Base-by-base conservation (phyloP, 768 basidiomycete species). In the Macrocybe gigantea region DNA sequence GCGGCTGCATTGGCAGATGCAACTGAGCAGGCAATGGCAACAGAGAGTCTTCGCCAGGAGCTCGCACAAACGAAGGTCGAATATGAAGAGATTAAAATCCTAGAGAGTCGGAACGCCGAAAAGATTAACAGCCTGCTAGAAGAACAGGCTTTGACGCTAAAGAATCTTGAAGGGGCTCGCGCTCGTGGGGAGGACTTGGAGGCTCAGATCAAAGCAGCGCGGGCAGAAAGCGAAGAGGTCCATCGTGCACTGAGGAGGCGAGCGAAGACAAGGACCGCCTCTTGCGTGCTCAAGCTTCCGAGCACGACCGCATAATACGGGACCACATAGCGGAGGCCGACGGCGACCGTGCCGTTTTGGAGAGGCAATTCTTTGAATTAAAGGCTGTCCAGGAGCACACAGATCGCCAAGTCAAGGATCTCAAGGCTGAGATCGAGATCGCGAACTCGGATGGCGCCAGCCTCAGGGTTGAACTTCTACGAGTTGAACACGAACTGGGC, bases 311-410 rank as follows among this genome's bases (percentile, higher is more conserved):
- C 14, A 71, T 75, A 42, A 80, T 96, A 52, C 79, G 91, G 1
- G 93, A 96, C 61, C 88, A 93, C 56, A 85, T 88, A 47, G 88
- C 88, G 2, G 94, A 98, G 64, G 89, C 93, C 10, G 92, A 96
- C 58, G 89, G 93, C 1, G 93, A 97, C 62, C 80, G 92, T 6
- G 93, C 93, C 0, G 91, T 95, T 10, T 71, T 96, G 40, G 93
- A 96, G 65, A 83, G 93, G 43, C 88, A 93, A 62, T 84, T 88
- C 60, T 80, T 78, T 36, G 88, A 89, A 60, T 67, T 89, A 34
- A 76, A 78, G 53, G 80, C 79, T 1, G 72, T 74, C 6, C 66
- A 85, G 43, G 87, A 85, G 47, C 72, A 76, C 49, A 70, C 74
- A 10, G 77, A 80, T 45, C 74, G 76, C 7, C 78, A 85, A 54